A percentile compares a stretch with the other conserved stretches of the same genome.
Conservation (phyloP, 305 asterid genomes). For the Fraxinus latifolia region DNA sequence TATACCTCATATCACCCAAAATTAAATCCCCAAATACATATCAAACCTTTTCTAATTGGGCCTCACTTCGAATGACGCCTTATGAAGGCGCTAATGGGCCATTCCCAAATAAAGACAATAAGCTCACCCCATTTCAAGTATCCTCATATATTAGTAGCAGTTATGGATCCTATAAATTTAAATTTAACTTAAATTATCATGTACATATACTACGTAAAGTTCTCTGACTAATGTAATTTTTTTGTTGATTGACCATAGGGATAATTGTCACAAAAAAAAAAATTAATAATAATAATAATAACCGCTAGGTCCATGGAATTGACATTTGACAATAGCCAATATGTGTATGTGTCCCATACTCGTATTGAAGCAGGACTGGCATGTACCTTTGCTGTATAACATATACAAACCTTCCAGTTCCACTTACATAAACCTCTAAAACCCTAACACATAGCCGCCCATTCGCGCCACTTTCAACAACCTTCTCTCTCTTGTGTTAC, state of each 20-base stretch:
- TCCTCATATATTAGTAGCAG: no score
- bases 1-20: no score
- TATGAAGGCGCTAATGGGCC: no score
- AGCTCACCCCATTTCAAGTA: no score
- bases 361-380: neutral
- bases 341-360: neutral
- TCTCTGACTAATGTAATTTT: neutral
- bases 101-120: no score
- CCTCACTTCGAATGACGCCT: no score
- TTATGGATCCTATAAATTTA: no score
- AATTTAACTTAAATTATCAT: neutral
- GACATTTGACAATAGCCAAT: neutral
- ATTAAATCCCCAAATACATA: no score
- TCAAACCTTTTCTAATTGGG: no score
- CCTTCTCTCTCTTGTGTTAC: neutral
- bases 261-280: no score
- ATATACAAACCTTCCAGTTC: no score
- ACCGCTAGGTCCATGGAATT: neutral
- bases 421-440: neutral
- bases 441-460: slow-evolving; percentile 6
- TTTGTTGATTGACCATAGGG: neutral
- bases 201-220: neutral
- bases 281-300: no score
- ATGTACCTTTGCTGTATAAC: neutral
- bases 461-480: neutral